Percentiles rank a stretch among this genome's conserved stretches.
phyloP scores from a whole-genome alignment of 495 filamentous ascomycete genomes.

The Chaetomium fimeti region DNA sequence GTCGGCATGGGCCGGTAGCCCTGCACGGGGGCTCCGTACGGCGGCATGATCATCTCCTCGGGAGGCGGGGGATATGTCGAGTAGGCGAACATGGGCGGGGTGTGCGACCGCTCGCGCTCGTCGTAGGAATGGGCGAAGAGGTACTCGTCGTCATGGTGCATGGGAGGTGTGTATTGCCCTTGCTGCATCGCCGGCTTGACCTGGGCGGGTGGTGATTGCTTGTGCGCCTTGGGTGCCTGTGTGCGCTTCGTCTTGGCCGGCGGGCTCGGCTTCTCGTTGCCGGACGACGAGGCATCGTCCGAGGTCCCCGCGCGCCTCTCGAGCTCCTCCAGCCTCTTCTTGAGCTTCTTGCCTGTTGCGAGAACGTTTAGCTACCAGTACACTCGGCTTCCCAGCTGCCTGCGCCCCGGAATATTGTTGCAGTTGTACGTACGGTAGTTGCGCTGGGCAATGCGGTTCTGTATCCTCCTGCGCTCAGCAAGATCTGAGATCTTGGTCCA shows the following conservation, averaged over 20 bases:
- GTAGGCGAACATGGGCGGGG: slow-evolving; percentile 71
- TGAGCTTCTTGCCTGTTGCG: slow-evolving; percentile 89
- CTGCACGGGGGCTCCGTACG: slow-evolving; percentile 61
- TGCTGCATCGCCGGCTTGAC: slow-evolving; percentile 45
- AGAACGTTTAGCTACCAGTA: slow-evolving; percentile 19
- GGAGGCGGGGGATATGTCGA: slow-evolving; percentile 65
- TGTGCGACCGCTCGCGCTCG: slow-evolving; percentile 62
- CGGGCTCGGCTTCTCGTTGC: slow-evolving; percentile 52
- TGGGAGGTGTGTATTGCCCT: slow-evolving; percentile 62
- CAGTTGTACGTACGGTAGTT: slow-evolving; percentile 84
- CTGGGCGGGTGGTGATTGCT: slow-evolving; percentile 34
- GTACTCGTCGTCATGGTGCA: slow-evolving; percentile 52
- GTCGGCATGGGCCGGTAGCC: slow-evolving; percentile 66
- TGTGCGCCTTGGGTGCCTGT: slow-evolving; percentile 37
- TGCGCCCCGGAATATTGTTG: not conserved
- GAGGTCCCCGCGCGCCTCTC: slow-evolving; percentile 86
- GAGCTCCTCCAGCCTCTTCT: slow-evolving; percentile 93
- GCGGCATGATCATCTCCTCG: slow-evolving; percentile 62
- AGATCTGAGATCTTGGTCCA: slow-evolving; percentile 99
- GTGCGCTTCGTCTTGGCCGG: slow-evolving; percentile 44
- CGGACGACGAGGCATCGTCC: slow-evolving; percentile 60
- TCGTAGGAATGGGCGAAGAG: slow-evolving; percentile 49
- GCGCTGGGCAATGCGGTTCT: slow-evolving; percentile 95
- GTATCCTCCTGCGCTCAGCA: slow-evolving; percentile 89
- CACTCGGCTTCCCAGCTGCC: not conserved